Conservation (phyloP, 306 rosid species). For the Prunus persica region Prunus_persica_NCBIv2 NC_034010.1:17192001-17192500, state of each 20-base stretch:
- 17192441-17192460: background rate
- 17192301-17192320: constrained; percentile 78
- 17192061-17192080: background rate
- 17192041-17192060: background rate
- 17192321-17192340: constrained; percentile 65
- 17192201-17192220: constrained; percentile 5
- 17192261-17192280: constrained; percentile 54
- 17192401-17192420: constrained; percentile 66
- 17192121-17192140: background rate
- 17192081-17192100: background rate
- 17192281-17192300: constrained; percentile 67
- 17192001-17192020: background rate
- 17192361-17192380: constrained; percentile 90
- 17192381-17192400: constrained; percentile 82
- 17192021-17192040: background rate
- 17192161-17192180: background rate
- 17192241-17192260: constrained; percentile 62
- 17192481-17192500: background rate
- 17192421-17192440: constrained; percentile 19
- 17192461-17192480: background rate
- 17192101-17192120: background rate
- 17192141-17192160: background rate
- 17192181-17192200: background rate
- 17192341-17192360: constrained; percentile 85
- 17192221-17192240: constrained; percentile 19